These are phyloP conservation scores for Hemileia vastatrix DNA, from an alignment of 1,284 basidiomycete genomes.

Conservation along the genomic window DNA sequence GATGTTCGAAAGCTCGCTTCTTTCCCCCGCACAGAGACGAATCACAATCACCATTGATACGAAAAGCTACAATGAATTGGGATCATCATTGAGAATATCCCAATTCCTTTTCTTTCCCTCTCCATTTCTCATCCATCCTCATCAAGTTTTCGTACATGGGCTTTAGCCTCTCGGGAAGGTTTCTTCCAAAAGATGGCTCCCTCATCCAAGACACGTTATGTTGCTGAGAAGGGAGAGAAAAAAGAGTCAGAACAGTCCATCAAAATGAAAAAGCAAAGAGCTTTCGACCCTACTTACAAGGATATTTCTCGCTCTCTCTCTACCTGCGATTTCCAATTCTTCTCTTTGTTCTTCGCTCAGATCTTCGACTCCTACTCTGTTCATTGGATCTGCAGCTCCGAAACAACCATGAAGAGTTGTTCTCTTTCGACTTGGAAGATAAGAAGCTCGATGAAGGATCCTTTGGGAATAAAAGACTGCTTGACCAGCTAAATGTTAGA, in stretches of 20 bases:
- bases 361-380: not conserved
- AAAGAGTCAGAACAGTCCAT: no score
- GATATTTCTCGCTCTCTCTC: constrained; percentile 60
- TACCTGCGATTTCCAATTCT: constrained; percentile 50
- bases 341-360: constrained; percentile 12
- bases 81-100: no score
- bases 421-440: constrained; percentile 52
- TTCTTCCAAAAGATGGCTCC: constrained; percentile 51
- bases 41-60: no score
- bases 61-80: no score
- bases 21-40: no score
- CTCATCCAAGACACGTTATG: constrained; percentile 68
- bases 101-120: constrained; percentile 46
- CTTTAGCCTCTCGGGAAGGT: constrained; percentile 50
- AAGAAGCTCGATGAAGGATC: constrained; percentile 64
- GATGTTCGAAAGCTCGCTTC: no score
- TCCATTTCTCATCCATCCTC: constrained; percentile 51
- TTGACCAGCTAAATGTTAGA: constrained; percentile 54
- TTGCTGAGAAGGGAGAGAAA: no score
- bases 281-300: constrained; percentile 42
- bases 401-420: constrained; percentile 66
- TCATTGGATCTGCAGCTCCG: constrained; percentile 53
- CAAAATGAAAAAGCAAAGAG: not conserved
- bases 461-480: constrained; percentile 74
- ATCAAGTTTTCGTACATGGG: constrained; percentile 58